A percentile compares a stretch with the other conserved stretches of the same genome.
Conservation (phyloP, 108 stramenopile genomes). For the Parmales sp. region DNA sequence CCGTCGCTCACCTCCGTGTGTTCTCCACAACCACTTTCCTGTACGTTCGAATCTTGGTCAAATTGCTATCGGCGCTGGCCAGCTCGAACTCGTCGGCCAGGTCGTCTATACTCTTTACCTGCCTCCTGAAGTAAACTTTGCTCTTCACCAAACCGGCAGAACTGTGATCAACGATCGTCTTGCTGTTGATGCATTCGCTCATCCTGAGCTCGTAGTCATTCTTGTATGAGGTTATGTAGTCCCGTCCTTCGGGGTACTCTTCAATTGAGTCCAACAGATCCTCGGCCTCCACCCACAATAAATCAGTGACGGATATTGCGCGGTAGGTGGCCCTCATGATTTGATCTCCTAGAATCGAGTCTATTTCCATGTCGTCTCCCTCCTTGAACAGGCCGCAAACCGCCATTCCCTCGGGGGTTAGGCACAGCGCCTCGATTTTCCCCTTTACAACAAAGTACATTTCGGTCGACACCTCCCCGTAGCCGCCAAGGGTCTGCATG, state of each 20-base stretch:
- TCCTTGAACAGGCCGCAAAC: conserved; percentile 10
- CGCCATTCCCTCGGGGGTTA: conserved; percentile 5
- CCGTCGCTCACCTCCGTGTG: too few species aligned
- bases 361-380: conserved; percentile 4
- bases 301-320: conserved; percentile 2
- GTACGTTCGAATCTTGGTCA: conserved; percentile 3
- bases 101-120: not conserved
- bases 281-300: not conserved
- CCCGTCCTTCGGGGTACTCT: not conserved
- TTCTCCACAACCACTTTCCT: not conserved
- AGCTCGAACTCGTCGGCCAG: not conserved
- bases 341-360: not conserved
- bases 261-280: not conserved
- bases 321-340: conserved; percentile 7
- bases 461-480: not conserved
- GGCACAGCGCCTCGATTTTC: not conserved
- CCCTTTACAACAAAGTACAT: not conserved
- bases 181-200: not conserved
- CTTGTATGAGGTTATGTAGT: not conserved
- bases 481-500: not conserved
- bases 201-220: too few species aligned
- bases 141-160: not conserved
- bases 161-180: not conserved
- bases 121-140: not conserved
- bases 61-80: not conserved